Base-by-base conservation (phyloP, 208 protist genomes). In the Balamuthia mandrillaris region DNA sequence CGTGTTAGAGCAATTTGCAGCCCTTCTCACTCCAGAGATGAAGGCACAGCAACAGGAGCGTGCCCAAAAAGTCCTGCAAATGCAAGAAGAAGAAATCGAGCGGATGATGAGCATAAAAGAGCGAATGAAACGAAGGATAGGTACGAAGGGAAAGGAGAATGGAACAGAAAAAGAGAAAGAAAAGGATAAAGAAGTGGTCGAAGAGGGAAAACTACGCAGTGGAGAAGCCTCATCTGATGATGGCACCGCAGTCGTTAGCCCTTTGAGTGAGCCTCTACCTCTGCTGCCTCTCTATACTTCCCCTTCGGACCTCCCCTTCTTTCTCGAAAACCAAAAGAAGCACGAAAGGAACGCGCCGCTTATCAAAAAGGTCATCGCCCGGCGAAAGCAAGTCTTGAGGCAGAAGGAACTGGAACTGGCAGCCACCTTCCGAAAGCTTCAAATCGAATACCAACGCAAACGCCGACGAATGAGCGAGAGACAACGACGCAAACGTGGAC, bases 11-110 rank as follows among this genome's bases (percentile, higher is more conserved):
- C 77, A 83, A 37, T 83, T 70, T 27, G 77, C 77, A 16, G 54
- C 77, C n/a, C 42, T 83, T 51, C 77, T 83, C 49, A 83, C 41
- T 61, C 77, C 77, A 4, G 77, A 83, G 27, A 83, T 83, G 54
- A 37, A 56, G n/a, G n/a, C n/a, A n/a, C n/a, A n/a, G n/a, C n/a
- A n/a, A n/a, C n/a, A n/a, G n/a, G n/a, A n/a, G n/a, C n/a, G n/a
- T n/a, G n/a, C n/a, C n/a, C n/a, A n/a, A n/a, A n/a, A n/a, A n/a
- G n/a, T n/a, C n/a, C n/a, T n/a, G n/a, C n/a, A n/a, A n/a, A n/a
- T n/a, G n/a, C n/a, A n/a, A n/a, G n/a, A n/a, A n/a, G n/a, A n/a
- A n/a, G n/a, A n/a, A n/a, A n/a, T n/a, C n/a, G n/a, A n/a, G n/a
- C n/a, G n/a, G n/a, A n/a, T n/a, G n/a, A n/a, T n/a, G n/a, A n/a